Conservation (phyloP, 2,329 filamentous ascomycete species). For the Clathrospora elynae region DNA sequence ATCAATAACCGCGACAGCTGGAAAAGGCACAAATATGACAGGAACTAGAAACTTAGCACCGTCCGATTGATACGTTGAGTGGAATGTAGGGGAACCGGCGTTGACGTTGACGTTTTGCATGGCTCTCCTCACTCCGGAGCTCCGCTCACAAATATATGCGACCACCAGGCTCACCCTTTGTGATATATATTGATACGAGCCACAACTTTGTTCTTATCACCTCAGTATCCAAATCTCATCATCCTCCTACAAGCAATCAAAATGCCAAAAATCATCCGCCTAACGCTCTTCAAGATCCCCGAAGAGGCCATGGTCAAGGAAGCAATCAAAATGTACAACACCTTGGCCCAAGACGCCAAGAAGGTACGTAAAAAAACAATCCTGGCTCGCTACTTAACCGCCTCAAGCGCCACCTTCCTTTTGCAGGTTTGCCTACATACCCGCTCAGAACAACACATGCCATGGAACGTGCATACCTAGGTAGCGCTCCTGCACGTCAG, state of each 20-base stretch:
- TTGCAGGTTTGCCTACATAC: conserved; percentile 17
- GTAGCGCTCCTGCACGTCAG: conserved; percentile 20
- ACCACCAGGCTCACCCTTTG: not conserved
- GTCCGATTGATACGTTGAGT: conserved; percentile 8
- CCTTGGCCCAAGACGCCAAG: conserved; percentile 39
- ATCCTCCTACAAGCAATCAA: conserved; percentile 14
- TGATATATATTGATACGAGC: not conserved
- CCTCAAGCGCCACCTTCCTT: conserved; percentile 1
- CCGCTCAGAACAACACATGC: conserved; percentile 16
- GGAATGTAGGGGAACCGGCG: conserved; percentile 28
- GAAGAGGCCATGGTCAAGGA: conserved; percentile 36
- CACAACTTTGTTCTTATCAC: not conserved
- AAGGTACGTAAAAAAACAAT: conserved; percentile 36
- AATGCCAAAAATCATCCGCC: conserved; percentile 44
- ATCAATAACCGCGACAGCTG: conserved; percentile 2
- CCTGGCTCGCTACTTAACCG: conserved; percentile 7
- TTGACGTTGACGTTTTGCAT: conserved; percentile 12
- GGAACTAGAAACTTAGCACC: conserved; percentile 1
- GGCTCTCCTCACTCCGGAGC: conserved; percentile 33
- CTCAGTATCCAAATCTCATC: not conserved
- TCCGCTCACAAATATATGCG: conserved; percentile 9
- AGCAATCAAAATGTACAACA: conserved; percentile 41
- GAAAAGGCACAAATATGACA: conserved; percentile 7
- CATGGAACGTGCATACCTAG: conserved; percentile 13
- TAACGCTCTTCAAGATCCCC: conserved; percentile 48